Evolutionary conservation across 345 rosid genomes (phyloP), one percentile per base, ranked within the genome.

Genomic region (Pistacia integerrima): DNA sequence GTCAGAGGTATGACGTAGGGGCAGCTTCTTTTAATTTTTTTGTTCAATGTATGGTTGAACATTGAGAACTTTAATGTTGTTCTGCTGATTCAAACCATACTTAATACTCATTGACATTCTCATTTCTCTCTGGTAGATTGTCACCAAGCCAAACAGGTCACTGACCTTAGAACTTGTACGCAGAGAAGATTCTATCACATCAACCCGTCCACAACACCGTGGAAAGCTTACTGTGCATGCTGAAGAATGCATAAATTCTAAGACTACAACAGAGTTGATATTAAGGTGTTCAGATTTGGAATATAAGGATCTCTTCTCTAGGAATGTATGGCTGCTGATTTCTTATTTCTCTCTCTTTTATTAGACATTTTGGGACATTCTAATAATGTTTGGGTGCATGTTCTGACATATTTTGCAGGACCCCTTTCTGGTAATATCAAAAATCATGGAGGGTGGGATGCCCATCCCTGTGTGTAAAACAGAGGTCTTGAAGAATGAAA

Each of bases 351-450:
- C 48, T 67, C 67, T 76, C 69, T 67, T 74, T 35, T 72, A 13
- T 11, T 56, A 8, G n/a, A 36, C 63, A 63, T 58, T 62, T 11
- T 65, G 56, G 49, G 71, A 79, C 41, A 38, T 74, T 41, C 46
- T 36, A 73, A 33, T 56, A 62, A 71, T 67, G 38, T 56, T 74
- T 54, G 71, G 44, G 25, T 77, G 48, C 61, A 54, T 75, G 36
- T 81, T 69, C 64, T 67, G 63, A 57, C 76, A 71, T 62, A 61
- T 78, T 74, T 70, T 75, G 79, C 83, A 95, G 99, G 97, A 95
- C 51, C 93, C 99, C 2, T 95, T 95, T 81, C 78, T 95, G 86
- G 84, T 93, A n/a, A 85, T 95, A 82, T 95, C 98, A 58, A 95
- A 89, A 89, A 73, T 85, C 52, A 89, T 82, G 51, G 96, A 93